These are phyloP conservation scores for Geotrichum restrictum DNA, from an alignment of 1,139 yeast species.

Conservation along the genomic window DNA sequence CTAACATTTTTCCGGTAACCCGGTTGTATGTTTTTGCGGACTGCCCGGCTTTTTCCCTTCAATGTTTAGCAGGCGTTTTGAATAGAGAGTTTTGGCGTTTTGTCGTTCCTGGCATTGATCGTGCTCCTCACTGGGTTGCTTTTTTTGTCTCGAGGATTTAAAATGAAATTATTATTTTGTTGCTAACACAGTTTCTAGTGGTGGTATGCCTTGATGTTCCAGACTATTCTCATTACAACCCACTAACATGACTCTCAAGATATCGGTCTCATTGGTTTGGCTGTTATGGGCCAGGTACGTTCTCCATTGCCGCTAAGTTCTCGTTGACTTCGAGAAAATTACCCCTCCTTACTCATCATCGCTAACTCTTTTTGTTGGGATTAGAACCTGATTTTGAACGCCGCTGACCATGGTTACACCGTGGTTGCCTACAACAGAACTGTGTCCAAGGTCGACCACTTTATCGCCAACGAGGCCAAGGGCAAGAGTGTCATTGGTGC, in stretches of 20 bases:
- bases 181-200: slow-evolving; percentile 22
- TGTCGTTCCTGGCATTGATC: background rate
- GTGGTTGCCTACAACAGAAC: slow-evolving; percentile 99
- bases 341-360: background rate
- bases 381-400: slow-evolving; percentile 83
- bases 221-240: background rate
- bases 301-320: too few species aligned
- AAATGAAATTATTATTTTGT: too few species aligned
- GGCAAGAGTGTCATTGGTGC: slow-evolving; percentile 83
- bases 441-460: slow-evolving; percentile 88
- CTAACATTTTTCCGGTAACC: too few species aligned
- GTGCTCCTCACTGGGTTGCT: background rate
- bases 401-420: slow-evolving; percentile 88
- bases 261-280: slow-evolving; percentile 98
- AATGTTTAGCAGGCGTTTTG: background rate
- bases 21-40: background rate
- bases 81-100: too few species aligned
- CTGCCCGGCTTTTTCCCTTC: background rate
- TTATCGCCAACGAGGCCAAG: slow-evolving; percentile 91
- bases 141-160: background rate
- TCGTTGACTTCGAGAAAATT: slow-evolving; percentile 21
- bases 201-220: slow-evolving; percentile 20
- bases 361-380: slow-evolving; percentile 8
- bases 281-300: slow-evolving; percentile 90
- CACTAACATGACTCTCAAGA: slow-evolving; percentile 43